These are phyloP conservation scores for Trichoderma koningiopsis DNA, from an alignment of 2,329 filamentous ascomycete genomes.

Conservation along the genomic window DNA sequence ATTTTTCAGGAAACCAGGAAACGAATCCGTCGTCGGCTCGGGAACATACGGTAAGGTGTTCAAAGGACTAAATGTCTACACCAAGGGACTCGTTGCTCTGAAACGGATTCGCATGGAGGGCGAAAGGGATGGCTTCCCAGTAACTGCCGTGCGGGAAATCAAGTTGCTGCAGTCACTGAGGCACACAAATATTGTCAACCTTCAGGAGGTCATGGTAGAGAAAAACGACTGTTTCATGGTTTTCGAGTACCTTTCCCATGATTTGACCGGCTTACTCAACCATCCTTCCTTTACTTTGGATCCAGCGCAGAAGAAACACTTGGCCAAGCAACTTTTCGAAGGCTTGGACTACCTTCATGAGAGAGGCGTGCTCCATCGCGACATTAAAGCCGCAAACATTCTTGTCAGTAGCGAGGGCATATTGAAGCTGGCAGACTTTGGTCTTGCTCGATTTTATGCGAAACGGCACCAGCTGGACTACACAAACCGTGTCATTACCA, in stretches of 20 bases:
- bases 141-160: constrained; percentile 88
- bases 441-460: constrained; percentile 91
- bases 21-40: constrained; percentile 93
- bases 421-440: constrained; percentile 93
- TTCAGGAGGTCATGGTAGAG: constrained; percentile 96
- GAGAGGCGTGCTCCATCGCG: constrained; percentile 90
- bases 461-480: constrained; percentile 92
- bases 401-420: constrained; percentile 86
- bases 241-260: constrained; percentile 96
- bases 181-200: constrained; percentile 78
- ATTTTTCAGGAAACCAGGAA: constrained; percentile 93
- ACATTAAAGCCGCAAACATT: constrained; percentile 98
- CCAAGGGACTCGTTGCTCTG: constrained; percentile 76
- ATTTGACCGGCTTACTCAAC: constrained; percentile 91
- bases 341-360: constrained; percentile 92
- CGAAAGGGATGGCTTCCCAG: constrained; percentile 86
- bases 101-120: constrained; percentile 95
- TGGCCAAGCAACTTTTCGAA: constrained; percentile 90
- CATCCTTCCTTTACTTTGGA: constrained; percentile 90
- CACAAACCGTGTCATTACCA: constrained; percentile 97
- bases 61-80: constrained; percentile 92
- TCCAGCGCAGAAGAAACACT: constrained; percentile 83
- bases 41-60: constrained; percentile 96
- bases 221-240: constrained; percentile 99
- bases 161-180: constrained; percentile 86